These are phyloP conservation scores for Coprinellus micaceus DNA, from an alignment of 768 basidiomycete genomes.

Conservation along the genomic window DNA sequence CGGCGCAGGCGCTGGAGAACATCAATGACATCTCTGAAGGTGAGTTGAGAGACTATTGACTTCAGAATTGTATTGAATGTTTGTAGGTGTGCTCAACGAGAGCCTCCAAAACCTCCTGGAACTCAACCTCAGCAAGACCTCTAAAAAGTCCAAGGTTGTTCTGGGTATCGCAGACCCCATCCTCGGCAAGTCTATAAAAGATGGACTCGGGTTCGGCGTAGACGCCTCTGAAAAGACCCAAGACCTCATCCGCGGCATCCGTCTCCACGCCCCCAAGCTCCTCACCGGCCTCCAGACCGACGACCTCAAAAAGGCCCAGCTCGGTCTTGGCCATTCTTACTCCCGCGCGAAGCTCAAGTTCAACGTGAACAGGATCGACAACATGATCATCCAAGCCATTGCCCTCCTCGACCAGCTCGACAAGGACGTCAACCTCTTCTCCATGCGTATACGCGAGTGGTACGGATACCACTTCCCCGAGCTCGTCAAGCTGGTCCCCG, in stretches of 20 bases:
- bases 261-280: constrained; percentile 85
- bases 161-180: constrained; percentile 77
- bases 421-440: constrained; percentile 98
- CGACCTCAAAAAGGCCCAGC: constrained; percentile 90
- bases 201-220: constrained; percentile 67
- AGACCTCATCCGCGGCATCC: constrained; percentile 89
- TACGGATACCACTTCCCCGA: constrained; percentile 99
- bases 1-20: constrained; percentile 92
- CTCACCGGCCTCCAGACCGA: constrained; percentile 84
- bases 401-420: constrained; percentile 97
- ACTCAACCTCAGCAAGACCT: constrained; percentile 77
- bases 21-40: constrained; percentile 96
- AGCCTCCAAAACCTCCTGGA: constrained; percentile 81
- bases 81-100: constrained; percentile 77
- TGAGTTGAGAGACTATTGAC: constrained; percentile 29
- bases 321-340: constrained; percentile 96
- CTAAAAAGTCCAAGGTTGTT: constrained; percentile 63
- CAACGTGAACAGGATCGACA: constrained; percentile 93
- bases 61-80: not conserved
- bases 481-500: constrained; percentile 87
- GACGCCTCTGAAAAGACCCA: constrained; percentile 77
- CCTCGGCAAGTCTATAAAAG: constrained; percentile 76
- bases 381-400: constrained; percentile 99
- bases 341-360: constrained; percentile 97
- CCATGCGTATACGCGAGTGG: constrained; percentile 98